Conservation (phyloP, 805 yeast species). For the Cyberlindnera lachancei region DNA sequence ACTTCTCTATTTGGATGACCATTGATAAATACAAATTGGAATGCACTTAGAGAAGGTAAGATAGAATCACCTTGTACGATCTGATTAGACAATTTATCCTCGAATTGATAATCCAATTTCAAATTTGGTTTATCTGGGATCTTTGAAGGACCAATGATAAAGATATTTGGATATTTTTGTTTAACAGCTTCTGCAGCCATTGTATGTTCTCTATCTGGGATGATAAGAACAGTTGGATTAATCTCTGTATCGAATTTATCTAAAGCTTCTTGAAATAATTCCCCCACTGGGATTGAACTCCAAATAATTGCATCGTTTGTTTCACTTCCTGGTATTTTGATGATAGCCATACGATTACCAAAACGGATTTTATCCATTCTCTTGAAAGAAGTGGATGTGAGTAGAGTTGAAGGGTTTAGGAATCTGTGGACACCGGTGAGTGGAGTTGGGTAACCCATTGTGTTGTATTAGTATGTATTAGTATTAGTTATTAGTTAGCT, state of each 20-base stretch:
- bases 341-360: conserved; percentile 34
- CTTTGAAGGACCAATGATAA: conserved; percentile 45
- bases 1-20: conserved; percentile 53
- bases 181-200: conserved; percentile 52
- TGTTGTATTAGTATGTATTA: background rate
- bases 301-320: conserved; percentile 37
- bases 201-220: conserved; percentile 62
- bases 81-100: conserved; percentile 28
- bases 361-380: conserved; percentile 24
- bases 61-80: conserved; percentile 27
- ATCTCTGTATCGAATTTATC: conserved; percentile 25
- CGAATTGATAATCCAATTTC: conserved; percentile 34
- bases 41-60: conserved; percentile 33
- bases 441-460: conserved; percentile 34
- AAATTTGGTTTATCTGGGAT: conserved; percentile 27
- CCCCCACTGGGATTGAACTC: conserved; percentile 51
- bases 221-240: conserved; percentile 41
- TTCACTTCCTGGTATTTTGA: conserved; percentile 22
- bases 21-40: conserved; percentile 52
- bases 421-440: conserved; percentile 33
- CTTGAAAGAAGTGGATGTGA: conserved; percentile 30
- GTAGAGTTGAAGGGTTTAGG: conserved; percentile 24
- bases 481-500: too few relatives aligned
- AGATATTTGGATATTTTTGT: conserved; percentile 39
- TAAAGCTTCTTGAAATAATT: conserved; percentile 34